Evolutionary conservation across 2,329 filamentous ascomycete species (phyloP), one percentile per base, ranked within the genome.

Genomic region (Fonsecaea erecta): DNA sequence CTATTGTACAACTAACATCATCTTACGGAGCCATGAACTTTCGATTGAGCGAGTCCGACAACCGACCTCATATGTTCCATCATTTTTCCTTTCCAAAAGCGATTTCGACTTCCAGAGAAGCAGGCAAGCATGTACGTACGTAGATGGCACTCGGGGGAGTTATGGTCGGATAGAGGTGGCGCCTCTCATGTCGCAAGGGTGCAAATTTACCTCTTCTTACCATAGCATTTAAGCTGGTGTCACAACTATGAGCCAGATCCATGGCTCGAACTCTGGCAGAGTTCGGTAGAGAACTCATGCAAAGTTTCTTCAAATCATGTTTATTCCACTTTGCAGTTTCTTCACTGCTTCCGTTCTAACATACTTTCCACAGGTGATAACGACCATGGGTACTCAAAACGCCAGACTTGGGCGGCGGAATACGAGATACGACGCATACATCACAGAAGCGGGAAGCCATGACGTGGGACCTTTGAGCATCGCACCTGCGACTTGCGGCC

Each of bases 51-150:
- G 21, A 24, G 9, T 26, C 9, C 43, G 43, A 48, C 43, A 26
- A 26, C 21, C 43, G 3, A 48, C 43, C 18, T 26, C 9, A 24
- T 26, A 14, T 40, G 3, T 26, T 24, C 43, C 43, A 48, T 24
- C 18, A 48, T 48, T 48, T 48, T 21, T 24, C 43, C 21, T 48
- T 48, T 48, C 14, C 43, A 48, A 48, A 48, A 48, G 43, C 43
- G 21, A 48, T 24, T 48, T 26, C 43, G 14, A 24, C 3, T 14
- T 26, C 9, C 43, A 14, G 43, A 24, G 43, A 21, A 46, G 21
- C 43, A 48, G 43, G 43, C 43, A 37, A 14, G 35, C 37, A 48
- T 9, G 43, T 21, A 48, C 18, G 43, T 14, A 48, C 8, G 43
- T 24, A 24, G 43, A 26, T 48, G 43, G 26, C 43, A 48, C 11